These are phyloP conservation scores for Umbilicus rupestris DNA, from an alignment of 164 flowering plant genomes.

Conservation along the genomic window DNA sequence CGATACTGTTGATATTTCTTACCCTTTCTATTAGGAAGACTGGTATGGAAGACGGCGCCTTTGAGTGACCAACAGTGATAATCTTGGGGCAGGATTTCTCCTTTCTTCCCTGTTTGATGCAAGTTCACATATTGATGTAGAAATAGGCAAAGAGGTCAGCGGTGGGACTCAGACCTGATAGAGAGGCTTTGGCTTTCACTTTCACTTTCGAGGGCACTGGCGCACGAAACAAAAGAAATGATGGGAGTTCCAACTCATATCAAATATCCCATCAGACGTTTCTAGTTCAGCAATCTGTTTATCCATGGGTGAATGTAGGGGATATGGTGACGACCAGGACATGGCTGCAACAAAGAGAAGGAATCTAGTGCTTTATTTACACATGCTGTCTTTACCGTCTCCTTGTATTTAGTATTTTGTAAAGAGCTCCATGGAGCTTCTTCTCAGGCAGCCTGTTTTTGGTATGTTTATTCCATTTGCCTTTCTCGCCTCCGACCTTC, in stretches of 20 bases:
- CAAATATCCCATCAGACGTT: background rate
- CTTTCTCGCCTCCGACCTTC: too few relatives aligned
- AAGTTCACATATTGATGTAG: too few relatives aligned
- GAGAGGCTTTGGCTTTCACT: too few relatives aligned
- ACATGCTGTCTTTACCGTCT: background rate
- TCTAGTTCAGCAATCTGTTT: background rate
- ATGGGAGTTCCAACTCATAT: background rate
- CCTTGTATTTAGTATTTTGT: background rate
- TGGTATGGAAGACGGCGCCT: constrained; percentile 17
- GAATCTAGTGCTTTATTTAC: background rate
- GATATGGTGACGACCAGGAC: background rate
- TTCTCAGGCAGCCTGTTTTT: too few relatives aligned
- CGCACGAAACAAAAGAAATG: background rate
- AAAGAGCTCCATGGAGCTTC: background rate
- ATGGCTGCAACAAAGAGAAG: background rate
- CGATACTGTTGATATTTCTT: constrained; percentile 62
- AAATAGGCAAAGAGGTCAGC: background rate
- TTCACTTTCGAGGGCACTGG: background rate
- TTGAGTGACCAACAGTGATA: constrained; percentile 14
- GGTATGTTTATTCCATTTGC: too few relatives aligned
- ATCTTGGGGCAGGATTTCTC: background rate
- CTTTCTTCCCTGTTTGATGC: too few relatives aligned
- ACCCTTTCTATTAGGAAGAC: constrained; percentile 45
- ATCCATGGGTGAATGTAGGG: too few relatives aligned
- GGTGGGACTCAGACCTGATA: background rate